These are phyloP conservation scores for Volvariella volvacea DNA, from an alignment of 1,284 basidiomycete species.

Conservation along the genomic window DNA sequence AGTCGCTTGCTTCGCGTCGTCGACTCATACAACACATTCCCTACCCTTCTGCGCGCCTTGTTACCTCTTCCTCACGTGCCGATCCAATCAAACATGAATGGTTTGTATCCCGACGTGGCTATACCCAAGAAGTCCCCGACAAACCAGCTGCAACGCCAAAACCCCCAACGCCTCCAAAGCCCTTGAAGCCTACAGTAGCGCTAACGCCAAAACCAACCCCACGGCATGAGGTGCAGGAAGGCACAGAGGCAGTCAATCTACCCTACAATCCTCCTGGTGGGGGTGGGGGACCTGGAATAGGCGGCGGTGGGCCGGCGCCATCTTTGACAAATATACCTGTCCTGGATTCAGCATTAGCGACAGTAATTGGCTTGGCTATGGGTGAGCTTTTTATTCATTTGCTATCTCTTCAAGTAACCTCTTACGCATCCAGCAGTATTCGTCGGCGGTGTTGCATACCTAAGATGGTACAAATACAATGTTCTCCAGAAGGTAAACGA, in stretches of 20 bases:
- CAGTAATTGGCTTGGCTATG: slow-evolving; percentile 53
- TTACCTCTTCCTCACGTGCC: too few relatives aligned
- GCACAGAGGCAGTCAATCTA: slow-evolving; percentile 24
- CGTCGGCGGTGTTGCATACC: slow-evolving; percentile 64
- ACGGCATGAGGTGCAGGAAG: slow-evolving; percentile 34
- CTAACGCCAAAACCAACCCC: slow-evolving; percentile 12
- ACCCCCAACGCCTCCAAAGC: slow-evolving; percentile 4
- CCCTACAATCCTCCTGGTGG: slow-evolving; percentile 37
- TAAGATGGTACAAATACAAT: slow-evolving; percentile 75
- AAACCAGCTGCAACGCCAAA: slow-evolving; percentile 1
- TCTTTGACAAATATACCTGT: slow-evolving; percentile 32
- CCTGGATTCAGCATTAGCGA: slow-evolving; percentile 51
- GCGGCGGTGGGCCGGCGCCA: slow-evolving; percentile 24
- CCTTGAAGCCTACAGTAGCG: slow-evolving; percentile 6
- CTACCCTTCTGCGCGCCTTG: too few relatives aligned
- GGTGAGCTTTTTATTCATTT: slow-evolving; percentile 28
- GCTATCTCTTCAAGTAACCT: not conserved
- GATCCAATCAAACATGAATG: too few relatives aligned
- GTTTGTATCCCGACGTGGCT: not conserved
- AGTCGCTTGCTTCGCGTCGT: too few relatives aligned
- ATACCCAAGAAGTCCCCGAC: not conserved
- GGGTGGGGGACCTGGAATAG: slow-evolving; percentile 21
- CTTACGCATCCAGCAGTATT: slow-evolving; percentile 38
- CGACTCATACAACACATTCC: too few relatives aligned
- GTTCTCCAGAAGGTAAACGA: slow-evolving; percentile 71